Percentiles rank a stretch among this genome's conserved stretches.
phyloP scores from a whole-genome alignment of 768 basidiomycete species.

The Imleria badia region DNA sequence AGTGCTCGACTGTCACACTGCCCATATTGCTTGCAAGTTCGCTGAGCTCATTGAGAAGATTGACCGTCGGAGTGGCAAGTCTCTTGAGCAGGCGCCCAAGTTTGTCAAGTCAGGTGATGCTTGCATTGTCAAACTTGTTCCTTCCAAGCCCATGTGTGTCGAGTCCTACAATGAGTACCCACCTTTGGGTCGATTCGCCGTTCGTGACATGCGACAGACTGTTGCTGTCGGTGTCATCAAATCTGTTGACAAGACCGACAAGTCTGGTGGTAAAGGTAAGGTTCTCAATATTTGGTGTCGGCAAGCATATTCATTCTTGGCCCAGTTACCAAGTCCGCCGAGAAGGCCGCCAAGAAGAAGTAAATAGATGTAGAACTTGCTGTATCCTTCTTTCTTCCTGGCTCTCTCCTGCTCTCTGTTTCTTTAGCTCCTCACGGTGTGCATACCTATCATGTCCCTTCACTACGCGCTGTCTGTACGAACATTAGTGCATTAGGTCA shows the following conservation, averaged over 20 bases:
- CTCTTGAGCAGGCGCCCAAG: constrained; percentile 85
- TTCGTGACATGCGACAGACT: constrained; percentile 99
- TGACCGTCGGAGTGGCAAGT: constrained; percentile 97
- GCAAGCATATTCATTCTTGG: constrained; percentile 13
- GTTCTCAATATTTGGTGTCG: constrained; percentile 16
- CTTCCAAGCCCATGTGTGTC: constrained; percentile 95
- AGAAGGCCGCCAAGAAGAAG: constrained; percentile 96
- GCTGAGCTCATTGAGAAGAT: constrained; percentile 99
- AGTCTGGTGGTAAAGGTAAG: constrained; percentile 79
- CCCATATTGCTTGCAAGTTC: constrained; percentile 99
- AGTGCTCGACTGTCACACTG: constrained; percentile 99
- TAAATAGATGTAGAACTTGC: constrained; percentile 77
- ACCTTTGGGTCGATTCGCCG: constrained; percentile 98
- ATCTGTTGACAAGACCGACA: constrained; percentile 93
- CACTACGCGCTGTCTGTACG: constrained; percentile 47
- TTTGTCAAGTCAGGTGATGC: constrained; percentile 99
- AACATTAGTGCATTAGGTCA: constrained; percentile 36
- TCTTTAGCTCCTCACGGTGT: constrained; percentile 26
- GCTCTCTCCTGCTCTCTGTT: constrained; percentile 42
- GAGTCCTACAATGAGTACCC: constrained; percentile 97
- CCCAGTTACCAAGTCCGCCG: constrained; percentile 89
- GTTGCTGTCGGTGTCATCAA: constrained; percentile 99
- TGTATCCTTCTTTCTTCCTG: constrained; percentile 58
- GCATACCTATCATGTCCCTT: constrained; percentile 37
- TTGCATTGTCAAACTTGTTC: constrained; percentile 96